Base-by-base conservation (phyloP, 345 rosid genomes). In the Acer campestre region DNA sequence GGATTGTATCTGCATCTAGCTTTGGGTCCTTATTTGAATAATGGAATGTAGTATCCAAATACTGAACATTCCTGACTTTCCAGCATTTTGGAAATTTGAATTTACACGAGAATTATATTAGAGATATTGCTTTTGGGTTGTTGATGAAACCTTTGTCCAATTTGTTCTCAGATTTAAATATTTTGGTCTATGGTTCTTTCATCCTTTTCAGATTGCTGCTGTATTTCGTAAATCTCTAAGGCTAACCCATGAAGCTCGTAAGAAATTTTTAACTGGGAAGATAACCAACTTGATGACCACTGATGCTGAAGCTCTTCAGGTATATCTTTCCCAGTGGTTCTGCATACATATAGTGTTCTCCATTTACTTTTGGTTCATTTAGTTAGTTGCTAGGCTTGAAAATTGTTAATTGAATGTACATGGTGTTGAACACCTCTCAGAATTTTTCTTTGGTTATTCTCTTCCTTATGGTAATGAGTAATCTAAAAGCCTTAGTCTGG, bases 241-340 rank as follows among this genome's bases (percentile, higher is more conserved):
- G 94, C 84, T 96, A 75, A 96, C 98, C 58, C 92, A 94, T 40
- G 98, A 96, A 84, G 84, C 94, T 48, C 98, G 99, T 70, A 88
- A 82, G 79, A 89, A 87, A 80, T 92, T 94, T 86, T 86, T 89
- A 58, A 80, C 99, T 58, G 99, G 99, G 74, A 96, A 96, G 88
- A 92, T 94, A 80, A 96, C 99, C 80, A 96, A 96, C 85, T 86
- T 96, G 89, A 96, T 96, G 99, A 94, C 99, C 31, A 92, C 97
- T 64, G 99, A 94, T 88, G 90, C 98, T 76, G 98, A 94, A 83
- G 83, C 97, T 71, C 98, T 96, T 73, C 99, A 96, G 97, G 99
- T 83, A 85, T 80, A 81, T 73, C 31, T 69, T 68, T 70, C 55
- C 29, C 55, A 59, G 58, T 76, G 20, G 17, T 49, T 40, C 59